Evolutionary conservation across 176 grass and related monocot species (phyloP).

Genomic region (Aegilops speltoides): DNA sequence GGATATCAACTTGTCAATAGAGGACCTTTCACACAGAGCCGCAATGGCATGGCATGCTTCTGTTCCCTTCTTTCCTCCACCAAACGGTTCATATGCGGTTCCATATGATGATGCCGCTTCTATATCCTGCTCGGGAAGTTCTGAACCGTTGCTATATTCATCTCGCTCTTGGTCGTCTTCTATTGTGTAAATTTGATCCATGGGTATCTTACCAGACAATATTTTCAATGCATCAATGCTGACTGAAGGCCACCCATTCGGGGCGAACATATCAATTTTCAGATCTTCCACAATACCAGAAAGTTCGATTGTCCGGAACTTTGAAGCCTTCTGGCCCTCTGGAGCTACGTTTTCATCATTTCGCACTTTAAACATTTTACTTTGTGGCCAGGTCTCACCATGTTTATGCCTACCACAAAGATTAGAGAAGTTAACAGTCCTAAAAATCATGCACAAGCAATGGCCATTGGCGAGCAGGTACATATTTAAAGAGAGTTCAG

Average conservation of each 20-base stretch:
- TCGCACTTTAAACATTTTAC: conserved; percentile 71
- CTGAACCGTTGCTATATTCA: conserved; percentile 28
- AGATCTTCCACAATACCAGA: conserved; percentile 53
- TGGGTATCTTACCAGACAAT: conserved; percentile 70
- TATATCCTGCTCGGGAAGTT: conserved; percentile 28
- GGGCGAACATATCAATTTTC: conserved; percentile 51
- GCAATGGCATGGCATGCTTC: conserved; percentile 90
- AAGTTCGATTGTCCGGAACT: conserved; percentile 62
- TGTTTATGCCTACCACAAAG: conserved; percentile 40
- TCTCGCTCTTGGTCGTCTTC: conserved; percentile 30
- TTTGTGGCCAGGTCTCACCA: conserved; percentile 55
- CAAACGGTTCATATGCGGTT: conserved; percentile 78
- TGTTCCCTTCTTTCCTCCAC: conserved; percentile 69
- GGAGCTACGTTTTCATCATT: conserved; percentile 56
- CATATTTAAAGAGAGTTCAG: background rate
- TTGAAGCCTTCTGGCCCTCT: conserved; percentile 53
- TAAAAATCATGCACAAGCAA: conserved; percentile 15
- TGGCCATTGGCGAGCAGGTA: background rate
- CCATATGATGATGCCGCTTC: conserved; percentile 52
- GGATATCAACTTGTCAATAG: conserved; percentile 92
- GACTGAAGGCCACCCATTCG: conserved; percentile 65
- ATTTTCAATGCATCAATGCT: conserved; percentile 59
- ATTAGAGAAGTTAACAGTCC: conserved; percentile 11
- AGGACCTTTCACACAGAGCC: conserved; percentile 74
- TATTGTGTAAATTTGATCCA: conserved; percentile 48